Evolutionary conservation across 805 yeast genomes (phyloP), one percentile per base, ranked within the genome.

Genomic region (Ogataea henricii): DNA sequence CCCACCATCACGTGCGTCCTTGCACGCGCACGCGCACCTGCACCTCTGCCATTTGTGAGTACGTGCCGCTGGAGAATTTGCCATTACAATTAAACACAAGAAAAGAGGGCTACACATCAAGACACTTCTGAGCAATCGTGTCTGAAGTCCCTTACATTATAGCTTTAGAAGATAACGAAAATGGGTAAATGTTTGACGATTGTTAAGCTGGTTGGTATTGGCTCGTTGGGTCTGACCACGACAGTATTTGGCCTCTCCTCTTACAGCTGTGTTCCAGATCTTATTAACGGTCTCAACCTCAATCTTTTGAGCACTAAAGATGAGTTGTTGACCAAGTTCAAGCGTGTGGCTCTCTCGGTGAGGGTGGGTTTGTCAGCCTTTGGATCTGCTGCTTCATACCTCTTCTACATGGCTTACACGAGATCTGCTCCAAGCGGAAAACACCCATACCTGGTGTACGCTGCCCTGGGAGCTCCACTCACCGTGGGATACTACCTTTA

Each of bases 381-480:
- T 27, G 82, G 83, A 14, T 60, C 76, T 3, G 35, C 81, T 20
- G 73, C 85, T 6, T 57, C 85, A 1, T 65, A 71, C 29, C 69
- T 81, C 42, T 81, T 86, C 55, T 67, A 72, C 26, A 54, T 75
- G 52, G 83, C 85, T n/a, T 86, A 74, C 60, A 68, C 68, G 42
- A 72, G 74, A 41, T 81, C 89, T 0, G 81, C 87, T 17, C 55
- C 65, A 4, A 61, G 69, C 30, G 82, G 76, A 47, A 79, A 79
- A 64, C 95, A 87, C 65, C 94, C 94, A 17, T 87, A 86, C 62
- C 73, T 87, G 59, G 59, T 87, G 12, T 87, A 87, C 62, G 72
- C 85, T 40, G 74, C 84, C n/a, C 42, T 78, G 6, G 78, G 81
- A n/a, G 74, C 74, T 26, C 79, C 82, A 8, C 37, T 71, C 30